Evolutionary conservation across 352 stramenopile genomes (phyloP), one percentile per base, ranked within the genome.

Genomic region (Phytophthora rubi): DNA sequence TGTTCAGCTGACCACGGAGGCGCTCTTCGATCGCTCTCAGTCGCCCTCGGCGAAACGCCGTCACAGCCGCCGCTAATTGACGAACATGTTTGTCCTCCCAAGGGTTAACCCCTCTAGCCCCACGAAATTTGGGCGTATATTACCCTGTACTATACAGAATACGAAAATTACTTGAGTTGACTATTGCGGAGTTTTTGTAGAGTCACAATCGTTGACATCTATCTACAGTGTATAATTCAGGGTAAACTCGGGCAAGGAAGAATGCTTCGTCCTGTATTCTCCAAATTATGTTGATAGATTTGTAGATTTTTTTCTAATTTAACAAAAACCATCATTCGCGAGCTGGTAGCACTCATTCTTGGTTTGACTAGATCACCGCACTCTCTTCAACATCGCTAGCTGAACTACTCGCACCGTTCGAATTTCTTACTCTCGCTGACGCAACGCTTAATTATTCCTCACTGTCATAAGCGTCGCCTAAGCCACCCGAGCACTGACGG

Each of bases 171-270:
- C 42, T 56, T 63, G 44, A 49, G 5, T 32, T 54, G 48, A 63
- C 26, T 62, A 62, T 63, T 63, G 57, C 57, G 57, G 45, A 55
- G 30, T 63, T 63, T 63, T 63, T 26, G 5, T 13, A n/a, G 13
- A 26, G 1, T 58, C 32, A 58, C 26, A 53, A 62, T 62, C 55
- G n/a, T 33, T 62, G 3, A 39, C 15, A 30, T 0, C 7, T 62
- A 62, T 62, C 37, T 62, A 62, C 55, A 30, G 6, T 53, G 55
- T 53, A 3, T 15, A 28, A 39, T 62, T 53, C 39, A 62, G 55
- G 55, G 13, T 62, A 62, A 16, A 8, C 7, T 13, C 10, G 16
- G 7, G 6, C 39, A 21, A 45, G 26, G 21, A 6, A 3, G 23
- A 28, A 28, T 28, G 2, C 23, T 28, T 35, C 42, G 44, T 15